phyloP scores from a whole-genome alignment of 345 rosid genomes.

The Schrenkiella parvula region DNA sequence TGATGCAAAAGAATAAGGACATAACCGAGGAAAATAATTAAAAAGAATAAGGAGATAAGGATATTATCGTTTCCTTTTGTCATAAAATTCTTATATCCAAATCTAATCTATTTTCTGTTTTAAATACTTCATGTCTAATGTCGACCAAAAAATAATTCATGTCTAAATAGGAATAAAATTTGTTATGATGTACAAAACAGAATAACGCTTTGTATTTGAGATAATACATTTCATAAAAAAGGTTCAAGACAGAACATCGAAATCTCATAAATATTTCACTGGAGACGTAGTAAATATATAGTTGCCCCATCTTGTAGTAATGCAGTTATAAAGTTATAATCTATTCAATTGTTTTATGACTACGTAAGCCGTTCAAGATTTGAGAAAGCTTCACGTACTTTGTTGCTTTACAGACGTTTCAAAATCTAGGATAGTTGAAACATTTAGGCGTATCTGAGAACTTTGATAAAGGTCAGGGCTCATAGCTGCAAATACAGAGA shows the following conservation, averaged over 20 bases:
- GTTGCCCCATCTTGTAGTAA: not conserved
- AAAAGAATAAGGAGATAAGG: slow-evolving; percentile 16
- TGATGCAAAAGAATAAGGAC: slow-evolving; percentile 27
- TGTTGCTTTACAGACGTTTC: not conserved
- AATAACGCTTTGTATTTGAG: not conserved
- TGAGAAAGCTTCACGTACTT: not conserved
- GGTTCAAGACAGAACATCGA: not conserved
- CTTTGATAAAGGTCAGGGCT: not conserved
- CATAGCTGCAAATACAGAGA: not conserved
- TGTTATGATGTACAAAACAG: not conserved
- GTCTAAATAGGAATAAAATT: not conserved
- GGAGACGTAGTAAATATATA: not conserved
- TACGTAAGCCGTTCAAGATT: not conserved
- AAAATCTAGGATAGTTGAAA: not conserved
- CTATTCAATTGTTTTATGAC: not conserved
- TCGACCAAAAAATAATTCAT: not conserved
- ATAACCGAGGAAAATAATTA: not conserved
- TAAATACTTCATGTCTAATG: slow-evolving; percentile 26
- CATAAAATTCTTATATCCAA: slow-evolving; percentile 27
- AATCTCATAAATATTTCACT: not conserved
- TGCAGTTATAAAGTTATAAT: not conserved
- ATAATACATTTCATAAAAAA: not conserved
- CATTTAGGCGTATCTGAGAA: not conserved
- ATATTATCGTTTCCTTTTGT: slow-evolving; percentile 31
- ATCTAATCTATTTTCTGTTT: slow-evolving; percentile 31